Percentiles rank a stretch among this genome's conserved stretches.
Conservation (phyloP, 169 alveolate genomes). For the Plasmodium knowlesi region DNA sequence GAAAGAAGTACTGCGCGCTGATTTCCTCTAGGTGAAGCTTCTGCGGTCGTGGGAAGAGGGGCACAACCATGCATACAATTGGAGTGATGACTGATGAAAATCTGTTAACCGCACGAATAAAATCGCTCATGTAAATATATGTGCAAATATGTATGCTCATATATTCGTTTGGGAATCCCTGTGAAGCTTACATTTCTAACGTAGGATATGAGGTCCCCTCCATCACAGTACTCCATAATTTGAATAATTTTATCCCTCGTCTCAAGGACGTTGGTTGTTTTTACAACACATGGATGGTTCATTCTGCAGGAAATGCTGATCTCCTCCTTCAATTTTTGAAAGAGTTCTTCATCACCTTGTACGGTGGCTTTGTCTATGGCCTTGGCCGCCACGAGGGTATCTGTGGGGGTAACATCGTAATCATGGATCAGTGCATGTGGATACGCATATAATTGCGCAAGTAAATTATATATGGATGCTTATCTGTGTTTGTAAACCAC, state of each 20-base stretch:
- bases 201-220: constrained; percentile 92
- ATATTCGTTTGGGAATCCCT: not conserved
- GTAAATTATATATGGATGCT: not conserved
- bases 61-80: too few relatives aligned
- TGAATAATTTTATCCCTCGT: constrained; percentile 85
- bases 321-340: constrained; percentile 82
- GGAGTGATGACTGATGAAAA: not conserved
- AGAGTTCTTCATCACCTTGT: constrained; percentile 77
- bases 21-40: constrained; percentile 77
- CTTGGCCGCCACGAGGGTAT: constrained; percentile 77
- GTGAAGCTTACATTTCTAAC: constrained; percentile 84
- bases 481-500: not conserved
- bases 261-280: constrained; percentile 83
- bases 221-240: constrained; percentile 91
- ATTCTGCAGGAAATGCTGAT: constrained; percentile 80
- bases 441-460: not conserved
- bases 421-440: not conserved
- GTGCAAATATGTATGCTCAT: not conserved
- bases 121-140: not conserved
- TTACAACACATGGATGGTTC: constrained; percentile 86
- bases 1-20: constrained; percentile 84
- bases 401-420: not conserved
- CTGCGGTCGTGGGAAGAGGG: not conserved
- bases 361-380: constrained; percentile 79
- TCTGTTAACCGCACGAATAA: not conserved